Percentiles rank a stretch among this genome's conserved stretches.
Evolutionary conservation across 305 asterid species (phyloP).

Genomic region (Fraxinus floribunda): DNA sequence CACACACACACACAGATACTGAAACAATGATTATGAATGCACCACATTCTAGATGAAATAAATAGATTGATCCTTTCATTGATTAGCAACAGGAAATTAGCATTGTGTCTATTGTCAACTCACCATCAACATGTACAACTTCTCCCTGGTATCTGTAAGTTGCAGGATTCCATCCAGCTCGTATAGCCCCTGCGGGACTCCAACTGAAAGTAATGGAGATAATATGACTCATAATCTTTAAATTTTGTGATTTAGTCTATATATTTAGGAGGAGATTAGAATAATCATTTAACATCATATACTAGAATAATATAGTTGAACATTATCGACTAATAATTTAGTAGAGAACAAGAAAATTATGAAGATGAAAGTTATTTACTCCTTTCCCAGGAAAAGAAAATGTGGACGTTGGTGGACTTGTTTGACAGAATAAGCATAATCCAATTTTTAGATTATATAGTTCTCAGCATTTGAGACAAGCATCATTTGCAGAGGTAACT

Average conservation of each 20-base stretch:
- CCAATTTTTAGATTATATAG: neutral
- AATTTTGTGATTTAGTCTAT: neutral
- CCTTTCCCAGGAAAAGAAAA: neutral
- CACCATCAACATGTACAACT: constrained; percentile 69
- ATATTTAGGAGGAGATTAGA: neutral
- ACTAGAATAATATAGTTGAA: neutral
- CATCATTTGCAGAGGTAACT: neutral
- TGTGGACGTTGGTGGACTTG: neutral
- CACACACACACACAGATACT: neutral
- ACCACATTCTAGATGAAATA: neutral
- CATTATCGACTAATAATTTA: neutral
- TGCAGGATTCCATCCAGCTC: constrained; percentile 82
- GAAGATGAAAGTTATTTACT: neutral
- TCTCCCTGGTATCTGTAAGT: constrained; percentile 69
- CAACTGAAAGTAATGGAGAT: constrained; percentile 50
- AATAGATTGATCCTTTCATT: neutral
- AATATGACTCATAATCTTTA: constrained; percentile 5
- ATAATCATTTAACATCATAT: neutral
- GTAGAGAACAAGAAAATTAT: neutral
- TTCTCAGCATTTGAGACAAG: neutral
- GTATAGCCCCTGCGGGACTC: constrained; percentile 94
- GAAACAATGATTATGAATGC: neutral
- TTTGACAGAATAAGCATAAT: neutral
- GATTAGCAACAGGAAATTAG: constrained; percentile 3
- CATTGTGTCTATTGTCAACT: constrained; percentile 24